These are phyloP conservation scores for Diaporthe ilicicola DNA, from an alignment of 2,329 filamentous ascomycete species.

Conservation along the genomic window DNA sequence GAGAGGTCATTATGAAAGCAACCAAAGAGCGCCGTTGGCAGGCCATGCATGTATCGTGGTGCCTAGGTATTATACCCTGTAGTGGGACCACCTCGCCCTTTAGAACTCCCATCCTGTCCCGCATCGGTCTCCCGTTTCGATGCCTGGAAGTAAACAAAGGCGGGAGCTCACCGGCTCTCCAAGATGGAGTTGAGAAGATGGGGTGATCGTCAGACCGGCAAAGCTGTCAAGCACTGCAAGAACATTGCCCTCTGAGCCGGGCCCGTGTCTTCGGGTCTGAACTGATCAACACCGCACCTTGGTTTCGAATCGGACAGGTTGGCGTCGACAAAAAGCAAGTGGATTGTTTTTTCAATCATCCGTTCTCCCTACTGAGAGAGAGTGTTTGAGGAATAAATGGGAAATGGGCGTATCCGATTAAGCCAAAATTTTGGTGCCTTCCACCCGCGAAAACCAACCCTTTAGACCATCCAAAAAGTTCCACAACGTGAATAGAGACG, in stretches of 20 bases:
- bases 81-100: background rate
- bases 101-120: background rate
- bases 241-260: background rate
- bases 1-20: constrained; percentile 15
- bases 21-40: constrained; percentile 6
- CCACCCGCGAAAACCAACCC: background rate
- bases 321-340: background rate
- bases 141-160: background rate
- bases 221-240: background rate
- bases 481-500: constrained; percentile 26
- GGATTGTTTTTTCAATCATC: background rate
- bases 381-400: background rate
- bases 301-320: background rate
- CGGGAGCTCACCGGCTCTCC: background rate
- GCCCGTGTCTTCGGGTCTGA: background rate
- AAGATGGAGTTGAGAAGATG: background rate
- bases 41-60: constrained; percentile 21
- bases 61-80: background rate
- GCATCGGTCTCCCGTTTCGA: background rate
- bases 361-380: background rate
- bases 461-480: constrained; percentile 22
- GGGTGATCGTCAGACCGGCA: background rate
- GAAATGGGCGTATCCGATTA: background rate
- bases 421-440: background rate
- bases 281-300: background rate